Percentiles rank a stretch among this genome's conserved stretches.
Evolutionary conservation across 2,329 filamentous ascomycete genomes (phyloP).

Genomic region (Colletotrichum musicola): DNA sequence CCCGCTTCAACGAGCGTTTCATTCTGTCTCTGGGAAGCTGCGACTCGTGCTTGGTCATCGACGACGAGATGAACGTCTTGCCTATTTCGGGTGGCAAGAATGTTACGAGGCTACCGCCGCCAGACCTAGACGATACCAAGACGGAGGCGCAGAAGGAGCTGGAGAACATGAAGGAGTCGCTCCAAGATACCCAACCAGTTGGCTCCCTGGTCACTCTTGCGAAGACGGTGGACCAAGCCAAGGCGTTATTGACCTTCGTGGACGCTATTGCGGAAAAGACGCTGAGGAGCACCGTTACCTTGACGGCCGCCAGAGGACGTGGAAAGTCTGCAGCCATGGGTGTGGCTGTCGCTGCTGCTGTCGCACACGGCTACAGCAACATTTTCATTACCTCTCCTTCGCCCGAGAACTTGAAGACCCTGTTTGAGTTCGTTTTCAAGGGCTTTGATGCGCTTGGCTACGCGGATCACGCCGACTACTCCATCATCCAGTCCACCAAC

Average conservation of each 20-base stretch:
- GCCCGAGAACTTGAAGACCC: conserved; percentile 97
- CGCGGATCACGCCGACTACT: conserved; percentile 95
- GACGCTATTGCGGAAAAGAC: conserved; percentile 98
- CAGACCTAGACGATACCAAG: conserved; percentile 79
- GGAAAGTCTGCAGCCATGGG: conserved; percentile 97
- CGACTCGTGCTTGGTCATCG: conserved; percentile 93
- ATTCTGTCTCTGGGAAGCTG: conserved; percentile 96
- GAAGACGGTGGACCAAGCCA: conserved; percentile 94
- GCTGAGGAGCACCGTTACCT: conserved; percentile 88
- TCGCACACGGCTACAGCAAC: conserved; percentile 98
- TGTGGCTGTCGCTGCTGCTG: conserved; percentile 91
- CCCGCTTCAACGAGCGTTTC: conserved; percentile 97
- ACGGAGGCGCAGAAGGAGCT: conserved; percentile 81
- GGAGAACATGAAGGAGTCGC: conserved; percentile 86
- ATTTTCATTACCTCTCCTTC: conserved; percentile 99
- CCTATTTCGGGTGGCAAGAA: conserved; percentile 96
- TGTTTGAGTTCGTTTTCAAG: conserved; percentile 99
- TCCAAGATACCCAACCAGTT: conserved; percentile 87
- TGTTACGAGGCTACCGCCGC: conserved; percentile 84
- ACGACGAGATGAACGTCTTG: conserved; percentile 97
- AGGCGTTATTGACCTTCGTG: conserved; percentile 95
- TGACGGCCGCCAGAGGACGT: conserved; percentile 93
- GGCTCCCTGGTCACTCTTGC: conserved; percentile 87
- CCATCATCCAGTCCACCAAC: conserved; percentile 97
- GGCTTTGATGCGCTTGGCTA: conserved; percentile 96